phyloP scores from a whole-genome alignment of 371 early-diverging fungal genomes.

The Mucor indicus region DNA sequence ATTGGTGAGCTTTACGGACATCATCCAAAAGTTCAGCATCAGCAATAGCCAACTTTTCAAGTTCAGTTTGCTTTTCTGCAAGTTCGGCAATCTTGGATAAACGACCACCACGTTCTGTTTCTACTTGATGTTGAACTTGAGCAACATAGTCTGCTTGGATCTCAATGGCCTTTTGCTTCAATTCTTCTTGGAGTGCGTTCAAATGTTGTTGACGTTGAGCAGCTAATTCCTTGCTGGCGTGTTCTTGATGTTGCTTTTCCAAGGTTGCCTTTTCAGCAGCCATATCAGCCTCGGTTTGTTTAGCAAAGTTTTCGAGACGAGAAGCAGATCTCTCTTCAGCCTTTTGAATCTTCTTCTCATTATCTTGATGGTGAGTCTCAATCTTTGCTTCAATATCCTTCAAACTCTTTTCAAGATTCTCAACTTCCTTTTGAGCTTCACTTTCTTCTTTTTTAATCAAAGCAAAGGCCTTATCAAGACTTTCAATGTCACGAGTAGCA shows the following conservation, averaged over 20 bases:
- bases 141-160: constrained; percentile 59
- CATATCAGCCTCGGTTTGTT: constrained; percentile 37
- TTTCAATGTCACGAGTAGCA: constrained; percentile 30
- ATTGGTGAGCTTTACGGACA: constrained; percentile 53
- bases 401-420: constrained; percentile 7
- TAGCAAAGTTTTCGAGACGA: constrained; percentile 35
- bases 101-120: constrained; percentile 88
- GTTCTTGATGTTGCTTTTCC: constrained; percentile 19
- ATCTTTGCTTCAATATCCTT: constrained; percentile 1
- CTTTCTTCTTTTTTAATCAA: constrained; percentile 22
- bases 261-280: constrained; percentile 29
- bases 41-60: constrained; percentile 64
- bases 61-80: constrained; percentile 65
- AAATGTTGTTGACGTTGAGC: constrained; percentile 37
- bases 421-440: constrained; percentile 15
- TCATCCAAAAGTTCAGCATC: constrained; percentile 61
- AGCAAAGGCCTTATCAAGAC: constrained; percentile 22
- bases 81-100: constrained; percentile 84
- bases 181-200: constrained; percentile 35
- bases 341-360: constrained; percentile 18
- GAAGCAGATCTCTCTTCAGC: constrained; percentile 19
- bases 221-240: constrained; percentile 36
- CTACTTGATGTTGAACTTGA: constrained; percentile 78
- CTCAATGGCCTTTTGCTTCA: constrained; percentile 50
- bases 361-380: constrained; percentile 12